Base-by-base conservation (phyloP, 2,329 filamentous ascomycete genomes). In the Ophiocordyceps sinensis region DNA sequence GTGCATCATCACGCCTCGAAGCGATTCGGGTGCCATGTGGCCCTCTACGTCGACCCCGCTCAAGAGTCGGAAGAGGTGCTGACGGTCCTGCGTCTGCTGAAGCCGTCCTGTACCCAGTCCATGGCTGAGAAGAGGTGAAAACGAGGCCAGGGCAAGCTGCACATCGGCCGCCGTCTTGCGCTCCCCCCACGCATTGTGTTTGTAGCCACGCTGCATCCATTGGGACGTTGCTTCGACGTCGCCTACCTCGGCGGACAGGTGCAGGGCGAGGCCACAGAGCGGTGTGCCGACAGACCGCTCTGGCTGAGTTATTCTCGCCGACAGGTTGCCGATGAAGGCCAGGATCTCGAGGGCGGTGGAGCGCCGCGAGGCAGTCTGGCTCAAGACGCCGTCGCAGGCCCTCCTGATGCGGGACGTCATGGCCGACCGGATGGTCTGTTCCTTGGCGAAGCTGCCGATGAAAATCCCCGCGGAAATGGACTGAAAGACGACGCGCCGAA, bases 271-370 rank as follows among this genome's bases (percentile, higher is more conserved):
- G 14, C 51, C 50, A 35, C 54, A 53, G 9, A 67, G 44, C 2
- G 51, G 37, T 0, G 45, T 36, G 12, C 57, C 51, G 6, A 63
- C 36, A 21, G 47, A 42, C 7, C 47, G 39, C 5, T 44, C 46
- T 17, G 50, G 43, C 8, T 44, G 44, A 4, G 54, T 48, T 10
- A 65, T 48, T 36, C 54, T 57, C 36, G 62, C 51, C 23, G 53
- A 48, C 13, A 70, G 41, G 44, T 67, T 66, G 41, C 67, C 64
- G 21, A 70, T 47, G 39, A 70, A 58, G 1, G 51, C 45, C 32
- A 69, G 49, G 11, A 46, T 46, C 38, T 56, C 47, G 6, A 48
- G 44, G 13, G 21, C 40, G n/a, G 38, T 23, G 14, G 38, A 4
- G 30, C 19, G 39, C 26, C 43, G 37, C 9, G 39, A 30, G n/a